phyloP scores from a whole-genome alignment of 2,329 filamentous ascomycete species.

The Diaporthe helianthi region DNA sequence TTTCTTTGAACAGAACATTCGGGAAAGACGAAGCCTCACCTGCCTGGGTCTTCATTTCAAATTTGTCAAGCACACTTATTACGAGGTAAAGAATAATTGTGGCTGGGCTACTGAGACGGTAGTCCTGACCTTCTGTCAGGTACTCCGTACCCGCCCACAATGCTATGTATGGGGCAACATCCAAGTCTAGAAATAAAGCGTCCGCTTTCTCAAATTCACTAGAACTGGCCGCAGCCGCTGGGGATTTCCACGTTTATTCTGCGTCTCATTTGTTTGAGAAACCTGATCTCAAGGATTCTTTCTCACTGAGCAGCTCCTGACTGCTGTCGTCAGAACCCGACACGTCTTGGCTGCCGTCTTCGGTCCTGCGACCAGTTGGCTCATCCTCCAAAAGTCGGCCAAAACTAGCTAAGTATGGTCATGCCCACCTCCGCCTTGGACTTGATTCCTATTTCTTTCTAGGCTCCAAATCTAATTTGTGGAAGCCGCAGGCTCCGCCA shows the following conservation, averaged over 20 bases:
- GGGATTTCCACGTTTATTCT: background rate
- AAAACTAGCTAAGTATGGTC: background rate
- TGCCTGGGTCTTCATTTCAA: too few species aligned
- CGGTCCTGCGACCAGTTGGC: background rate
- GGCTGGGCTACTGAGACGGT: background rate
- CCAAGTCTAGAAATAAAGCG: background rate
- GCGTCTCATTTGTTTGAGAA: background rate
- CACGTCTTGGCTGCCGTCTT: background rate
- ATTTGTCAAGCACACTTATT: background rate
- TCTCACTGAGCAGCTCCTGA: background rate
- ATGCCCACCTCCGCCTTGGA: background rate
- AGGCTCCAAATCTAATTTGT: slow-evolving; percentile 10
- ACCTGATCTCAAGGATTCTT: background rate
- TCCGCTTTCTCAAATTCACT: background rate
- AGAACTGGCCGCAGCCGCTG: background rate
- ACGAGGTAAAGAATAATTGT: background rate
- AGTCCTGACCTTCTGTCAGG: background rate
- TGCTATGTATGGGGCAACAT: background rate
- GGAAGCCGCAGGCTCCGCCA: background rate
- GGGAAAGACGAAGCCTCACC: background rate
- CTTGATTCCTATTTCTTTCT: slow-evolving; percentile 18
- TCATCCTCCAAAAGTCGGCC: background rate
- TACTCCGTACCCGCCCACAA: background rate
- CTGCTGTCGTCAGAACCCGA: background rate
- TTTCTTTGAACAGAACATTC: background rate